Base-by-base conservation (phyloP, 139 green algal genomes). In the Trebouxia sp. region DNA sequence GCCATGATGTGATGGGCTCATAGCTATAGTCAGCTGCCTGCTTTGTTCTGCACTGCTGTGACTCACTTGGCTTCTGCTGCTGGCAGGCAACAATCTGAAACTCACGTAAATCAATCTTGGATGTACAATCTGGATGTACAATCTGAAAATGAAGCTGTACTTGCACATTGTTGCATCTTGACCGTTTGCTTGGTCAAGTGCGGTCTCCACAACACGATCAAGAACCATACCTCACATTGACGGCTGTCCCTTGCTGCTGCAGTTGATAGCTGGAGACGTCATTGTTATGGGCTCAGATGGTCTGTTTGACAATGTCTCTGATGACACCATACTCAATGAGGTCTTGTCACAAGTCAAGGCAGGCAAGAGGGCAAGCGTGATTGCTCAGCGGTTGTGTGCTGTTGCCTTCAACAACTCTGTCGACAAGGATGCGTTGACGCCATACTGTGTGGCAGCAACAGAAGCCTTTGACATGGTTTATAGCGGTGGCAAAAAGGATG, bases 401-500 rank as follows among this genome's bases (percentile, higher is more conserved):
- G 32, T 85, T 24, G 94, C 94, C 0, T 97, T 96, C 78, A 78
- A 92, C 6, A 82, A 88, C 30, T 90, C 84, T 20, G 69, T 95
- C 39, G 92, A 98, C 84, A 94, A 90, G 66, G 14, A 84, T 35
- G 56, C 82, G 0, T 35, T 78, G 7, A 98, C 95, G 38, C 95
- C 95, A 26, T 98, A 98, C 87, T 91, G 88, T n/a, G 56, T 78
- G 14, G 92, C 82, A 5, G 95, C 94, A 11, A 90, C 88, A 10
- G 93, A 97, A 79, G 89, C 88, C 9, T 98, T 98, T 76, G 90
- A 98, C 83, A 97, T 98, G 93, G 90, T 94, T 17, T 97, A 95
- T 58, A 81, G 67, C 0, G 93, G 92, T 0, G 80, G 94, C n/a
- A 97, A 97, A 82, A 83, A 84, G 20, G 94, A 97, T 70, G 94